phyloP scores from a whole-genome alignment of 768 basidiomycete genomes.

The Boletus barrowsii region DNA sequence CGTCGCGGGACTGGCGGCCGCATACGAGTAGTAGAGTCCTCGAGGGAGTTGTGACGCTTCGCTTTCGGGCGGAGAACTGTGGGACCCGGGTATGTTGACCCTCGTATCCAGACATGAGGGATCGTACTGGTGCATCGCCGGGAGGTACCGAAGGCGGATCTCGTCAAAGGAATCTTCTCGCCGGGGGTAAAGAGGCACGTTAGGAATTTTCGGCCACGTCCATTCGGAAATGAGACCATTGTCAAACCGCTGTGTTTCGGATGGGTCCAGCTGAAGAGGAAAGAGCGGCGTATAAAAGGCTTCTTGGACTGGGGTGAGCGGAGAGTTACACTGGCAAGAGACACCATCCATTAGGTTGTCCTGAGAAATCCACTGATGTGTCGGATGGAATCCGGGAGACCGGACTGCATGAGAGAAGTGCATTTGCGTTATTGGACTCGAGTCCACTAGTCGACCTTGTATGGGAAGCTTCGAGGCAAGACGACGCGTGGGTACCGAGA shows the following conservation, averaged over 20 bases:
- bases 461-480: conserved; percentile 30
- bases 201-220: conserved; percentile 19
- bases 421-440: conserved; percentile 10
- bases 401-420: conserved; percentile 9
- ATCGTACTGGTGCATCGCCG: conserved; percentile 4
- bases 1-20: conserved; percentile 3
- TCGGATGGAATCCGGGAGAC: conserved; percentile 16
- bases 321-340: conserved; percentile 1
- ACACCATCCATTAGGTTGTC: conserved; percentile 9
- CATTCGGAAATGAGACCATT: conserved; percentile 7
- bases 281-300: conserved; percentile 24
- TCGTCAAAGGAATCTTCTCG: conserved; percentile 9
- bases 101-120: conserved; percentile 4
- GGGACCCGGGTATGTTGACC: neutral
- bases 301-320: conserved; percentile 29
- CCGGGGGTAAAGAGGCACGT: conserved; percentile 1
- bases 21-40: conserved; percentile 6
- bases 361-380: conserved; percentile 12
- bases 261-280: conserved; percentile 23
- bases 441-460: conserved; percentile 19
- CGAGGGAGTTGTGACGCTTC: conserved; percentile 12
- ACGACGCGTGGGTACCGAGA: conserved; percentile 33
- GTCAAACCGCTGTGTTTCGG: conserved; percentile 12
- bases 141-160: conserved; percentile 6
- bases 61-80: conserved; percentile 6